Evolutionary conservation across 163 green algal species (phyloP).

Genomic region (Scenedesmus sp.): DNA sequence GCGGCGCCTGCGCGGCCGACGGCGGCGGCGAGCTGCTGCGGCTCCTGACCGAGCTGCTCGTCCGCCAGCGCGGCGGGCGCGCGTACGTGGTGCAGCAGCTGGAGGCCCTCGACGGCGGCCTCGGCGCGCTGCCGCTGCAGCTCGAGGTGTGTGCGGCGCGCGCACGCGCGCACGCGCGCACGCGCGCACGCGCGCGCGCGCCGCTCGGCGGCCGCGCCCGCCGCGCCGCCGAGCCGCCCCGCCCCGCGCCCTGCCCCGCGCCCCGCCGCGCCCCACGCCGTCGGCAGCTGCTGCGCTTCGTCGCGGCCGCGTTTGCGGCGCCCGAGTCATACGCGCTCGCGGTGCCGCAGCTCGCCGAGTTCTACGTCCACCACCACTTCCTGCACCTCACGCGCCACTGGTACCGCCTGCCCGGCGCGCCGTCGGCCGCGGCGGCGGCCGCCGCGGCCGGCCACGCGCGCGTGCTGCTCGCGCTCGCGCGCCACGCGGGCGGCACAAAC

Average conservation of each 20-base stretch:
- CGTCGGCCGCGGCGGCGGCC: not conserved
- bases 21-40: not conserved
- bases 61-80: conserved; percentile 13
- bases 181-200: too few species aligned
- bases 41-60: conserved; percentile 23
- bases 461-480: conserved; percentile 40
- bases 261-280: too few species aligned
- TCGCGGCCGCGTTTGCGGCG: conserved; percentile 2
- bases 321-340: conserved; percentile 4
- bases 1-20: not conserved
- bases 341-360: conserved; percentile 19
- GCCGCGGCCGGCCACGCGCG: too few species aligned
- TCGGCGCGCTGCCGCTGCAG: conserved; percentile 1
- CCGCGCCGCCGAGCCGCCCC: too few species aligned
- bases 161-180: too few species aligned
- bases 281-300: conserved; percentile 19
- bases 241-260: too few species aligned
- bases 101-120: conserved; percentile 24
- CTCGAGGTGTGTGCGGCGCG: not conserved
- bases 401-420: not conserved
- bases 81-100: conserved; percentile 18
- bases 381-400: conserved; percentile 41
- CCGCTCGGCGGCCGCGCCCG: too few species aligned
- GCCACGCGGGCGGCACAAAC: conserved; percentile 7
- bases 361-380: conserved; percentile 46